Evolutionary conservation across 169 alveolate species (phyloP).

Genomic region (Eimeria zaria): DNA sequence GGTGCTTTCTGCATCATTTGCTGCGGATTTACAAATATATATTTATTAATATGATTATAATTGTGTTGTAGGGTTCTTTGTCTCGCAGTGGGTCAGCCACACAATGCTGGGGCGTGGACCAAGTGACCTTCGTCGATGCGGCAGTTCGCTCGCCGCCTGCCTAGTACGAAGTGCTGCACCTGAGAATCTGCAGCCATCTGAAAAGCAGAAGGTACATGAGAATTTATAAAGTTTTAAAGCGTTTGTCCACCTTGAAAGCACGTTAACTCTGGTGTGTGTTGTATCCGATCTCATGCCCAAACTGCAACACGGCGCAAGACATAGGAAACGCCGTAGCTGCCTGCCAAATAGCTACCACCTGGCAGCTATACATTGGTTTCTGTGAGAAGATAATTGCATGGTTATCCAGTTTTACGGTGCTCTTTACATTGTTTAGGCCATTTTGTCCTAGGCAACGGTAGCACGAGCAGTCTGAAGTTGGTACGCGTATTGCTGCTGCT

Average conservation of each 20-base stretch:
- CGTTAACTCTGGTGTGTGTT: not conserved
- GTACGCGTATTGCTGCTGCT: not conserved
- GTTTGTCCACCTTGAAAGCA: not conserved
- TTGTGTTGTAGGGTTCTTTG: not conserved
- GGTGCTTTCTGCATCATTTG: not conserved
- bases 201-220: not conserved
- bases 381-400: not conserved
- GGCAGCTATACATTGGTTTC: not conserved
- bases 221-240: not conserved
- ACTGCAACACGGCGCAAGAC: not conserved
- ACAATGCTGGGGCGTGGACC: not conserved
- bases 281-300: not conserved
- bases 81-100: not conserved
- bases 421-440: not conserved
- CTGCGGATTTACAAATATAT: not conserved
- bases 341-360: not conserved
- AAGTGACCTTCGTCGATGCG: slow-evolving; percentile 19
- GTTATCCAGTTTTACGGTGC: not conserved
- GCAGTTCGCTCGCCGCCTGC: not conserved
- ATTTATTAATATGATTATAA: not conserved
- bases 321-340: not conserved
- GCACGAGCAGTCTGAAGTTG: not conserved
- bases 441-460: not conserved
- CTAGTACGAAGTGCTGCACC: no score
- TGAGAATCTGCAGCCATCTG: not conserved